Conservation (phyloP, 1,284 basidiomycete species). For the Heliocybe sulcata region DNA sequence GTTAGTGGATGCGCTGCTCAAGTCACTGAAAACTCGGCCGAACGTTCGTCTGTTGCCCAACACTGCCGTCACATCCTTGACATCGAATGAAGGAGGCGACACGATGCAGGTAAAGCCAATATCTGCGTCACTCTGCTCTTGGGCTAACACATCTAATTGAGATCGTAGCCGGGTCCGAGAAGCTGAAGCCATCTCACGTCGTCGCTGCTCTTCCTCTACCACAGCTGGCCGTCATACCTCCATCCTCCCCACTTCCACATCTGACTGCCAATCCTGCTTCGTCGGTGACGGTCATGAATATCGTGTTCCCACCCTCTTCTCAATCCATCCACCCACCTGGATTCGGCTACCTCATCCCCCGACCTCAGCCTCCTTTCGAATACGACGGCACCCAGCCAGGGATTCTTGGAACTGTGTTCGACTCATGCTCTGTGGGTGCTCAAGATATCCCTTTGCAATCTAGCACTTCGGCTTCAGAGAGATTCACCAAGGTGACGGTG, state of each 20-base stretch:
- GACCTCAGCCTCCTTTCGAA: conserved; percentile 31
- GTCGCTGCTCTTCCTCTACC: conserved; percentile 71
- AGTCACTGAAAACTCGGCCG: conserved; percentile 31
- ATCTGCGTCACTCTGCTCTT: background rate
- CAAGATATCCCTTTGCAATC: conserved; percentile 43
- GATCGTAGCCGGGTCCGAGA: background rate
- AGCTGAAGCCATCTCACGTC: conserved; percentile 33
- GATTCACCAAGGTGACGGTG: conserved; percentile 72
- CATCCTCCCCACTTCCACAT: conserved; percentile 32
- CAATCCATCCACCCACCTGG: conserved; percentile 67
- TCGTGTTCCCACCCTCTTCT: conserved; percentile 54
- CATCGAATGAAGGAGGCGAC: conserved; percentile 22
- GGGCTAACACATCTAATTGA: background rate
- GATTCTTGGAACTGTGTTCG: conserved; percentile 80
- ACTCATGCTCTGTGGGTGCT: conserved; percentile 64
- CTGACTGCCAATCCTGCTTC: conserved; percentile 53
- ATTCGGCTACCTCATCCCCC: conserved; percentile 92
- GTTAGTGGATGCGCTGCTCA: conserved; percentile 53
- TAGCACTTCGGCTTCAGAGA: conserved; percentile 9
- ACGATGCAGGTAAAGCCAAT: conserved; percentile 30
- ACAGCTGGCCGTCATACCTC: conserved; percentile 15
- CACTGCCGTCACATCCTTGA: conserved; percentile 31
- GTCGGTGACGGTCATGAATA: conserved; percentile 66
- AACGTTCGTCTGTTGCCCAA: conserved; percentile 57
- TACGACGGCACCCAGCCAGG: conserved; percentile 15